Percentiles rank a stretch among this genome's conserved stretches.
These are phyloP conservation scores for Hyaloscypha bicolor DNA, from an alignment of 495 filamentous ascomycete genomes.

Conservation along the genomic window DNA sequence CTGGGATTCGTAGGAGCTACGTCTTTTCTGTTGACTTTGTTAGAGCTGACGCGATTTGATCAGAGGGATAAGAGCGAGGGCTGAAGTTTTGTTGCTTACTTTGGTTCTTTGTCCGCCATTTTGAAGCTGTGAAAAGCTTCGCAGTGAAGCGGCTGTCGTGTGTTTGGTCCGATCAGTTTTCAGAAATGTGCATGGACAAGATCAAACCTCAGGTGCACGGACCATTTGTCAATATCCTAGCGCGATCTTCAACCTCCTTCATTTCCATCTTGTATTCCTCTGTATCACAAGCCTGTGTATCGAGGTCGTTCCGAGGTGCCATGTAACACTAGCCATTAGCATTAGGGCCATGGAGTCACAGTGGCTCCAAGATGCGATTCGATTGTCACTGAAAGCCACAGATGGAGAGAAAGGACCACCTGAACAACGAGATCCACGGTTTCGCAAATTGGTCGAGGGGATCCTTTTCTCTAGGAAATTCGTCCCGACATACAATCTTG, in stretches of 20 bases:
- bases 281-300: not conserved
- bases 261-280: conserved; percentile 7
- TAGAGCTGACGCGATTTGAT: not conserved
- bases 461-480: conserved; percentile 23
- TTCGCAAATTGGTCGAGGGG: conserved; percentile 25
- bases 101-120: conserved; percentile 29
- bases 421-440: conserved; percentile 17
- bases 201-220: not conserved
- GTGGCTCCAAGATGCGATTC: conserved; percentile 28
- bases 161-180: conserved; percentile 1
- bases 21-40: conserved; percentile 44
- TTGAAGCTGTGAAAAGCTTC: conserved; percentile 7
- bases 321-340: not conserved
- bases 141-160: conserved; percentile 3
- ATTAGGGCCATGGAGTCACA: conserved; percentile 22
- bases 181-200: conserved; percentile 1
- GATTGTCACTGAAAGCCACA: conserved; percentile 20
- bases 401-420: not conserved
- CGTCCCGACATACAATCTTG: conserved; percentile 27
- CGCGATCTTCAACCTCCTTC: conserved; percentile 1
- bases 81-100: conserved; percentile 19
- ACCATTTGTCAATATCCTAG: conserved; percentile 7
- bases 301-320: not conserved
- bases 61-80: not conserved
- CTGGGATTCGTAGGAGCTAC: conserved; percentile 77